Conservation (phyloP, 2,329 filamentous ascomycete species). For the Pseudopyricularia javanii region DNA sequence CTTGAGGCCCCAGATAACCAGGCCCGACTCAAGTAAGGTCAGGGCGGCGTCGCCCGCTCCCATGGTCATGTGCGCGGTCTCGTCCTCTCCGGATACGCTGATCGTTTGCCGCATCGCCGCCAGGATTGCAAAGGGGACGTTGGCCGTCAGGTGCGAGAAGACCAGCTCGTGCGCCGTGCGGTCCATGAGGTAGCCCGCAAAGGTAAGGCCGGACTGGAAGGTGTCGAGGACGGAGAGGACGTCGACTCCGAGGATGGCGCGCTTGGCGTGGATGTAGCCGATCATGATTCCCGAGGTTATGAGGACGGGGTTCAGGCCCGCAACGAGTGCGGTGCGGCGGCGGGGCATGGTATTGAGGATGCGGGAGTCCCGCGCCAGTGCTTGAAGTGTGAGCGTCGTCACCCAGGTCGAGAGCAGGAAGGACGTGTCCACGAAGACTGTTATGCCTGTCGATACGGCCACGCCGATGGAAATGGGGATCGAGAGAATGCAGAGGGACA, state of each 20-base stretch:
- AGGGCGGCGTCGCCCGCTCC: slow-evolving; percentile 36
- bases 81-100: slow-evolving; percentile 2
- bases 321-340: slow-evolving; percentile 18
- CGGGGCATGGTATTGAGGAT: slow-evolving; percentile 4
- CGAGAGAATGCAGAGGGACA: slow-evolving; percentile 16
- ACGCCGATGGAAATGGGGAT: slow-evolving; percentile 26
- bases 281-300: slow-evolving; percentile 30
- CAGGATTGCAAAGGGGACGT: slow-evolving; percentile 11
- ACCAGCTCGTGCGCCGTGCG: not conserved
- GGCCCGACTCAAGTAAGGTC: slow-evolving; percentile 35
- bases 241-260: slow-evolving; percentile 8
- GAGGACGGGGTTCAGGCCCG: slow-evolving; percentile 34
- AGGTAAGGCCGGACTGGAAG: slow-evolving; percentile 15
- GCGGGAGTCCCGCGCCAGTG: not conserved
- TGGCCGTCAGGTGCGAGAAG: slow-evolving; percentile 1
- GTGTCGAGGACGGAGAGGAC: slow-evolving; percentile 11
- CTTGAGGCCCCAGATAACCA: slow-evolving; percentile 41
- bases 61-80: slow-evolving; percentile 4
- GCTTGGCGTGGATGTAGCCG: slow-evolving; percentile 28
- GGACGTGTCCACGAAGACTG: slow-evolving; percentile 30
- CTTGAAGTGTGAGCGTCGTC: slow-evolving; percentile 23
- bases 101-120: too few species aligned
- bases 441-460: slow-evolving; percentile 17
- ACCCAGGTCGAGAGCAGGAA: slow-evolving; percentile 38
- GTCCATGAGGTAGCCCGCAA: slow-evolving; percentile 15